A percentile compares a stretch with the other conserved stretches of the same genome.
Evolutionary conservation across 805 yeast genomes (phyloP).

Genomic region (Grigorovia transvaalensis): DNA sequence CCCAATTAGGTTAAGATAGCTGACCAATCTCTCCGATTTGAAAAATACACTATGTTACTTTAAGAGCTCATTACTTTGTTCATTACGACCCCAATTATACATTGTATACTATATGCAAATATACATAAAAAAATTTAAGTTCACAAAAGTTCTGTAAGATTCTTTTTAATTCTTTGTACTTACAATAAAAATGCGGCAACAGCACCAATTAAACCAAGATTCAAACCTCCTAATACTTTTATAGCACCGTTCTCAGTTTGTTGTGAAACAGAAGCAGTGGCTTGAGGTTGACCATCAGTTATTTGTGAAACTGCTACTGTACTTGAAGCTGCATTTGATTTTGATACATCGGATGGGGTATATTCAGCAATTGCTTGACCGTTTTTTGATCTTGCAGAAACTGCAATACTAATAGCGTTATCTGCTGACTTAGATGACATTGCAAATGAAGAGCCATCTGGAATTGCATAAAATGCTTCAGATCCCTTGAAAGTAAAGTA

Average conservation of each 20-base stretch:
- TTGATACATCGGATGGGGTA: conserved; percentile 6
- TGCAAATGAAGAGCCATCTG: conserved; percentile 15
- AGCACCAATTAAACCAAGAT: conserved; percentile 6
- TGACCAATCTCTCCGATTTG: no score
- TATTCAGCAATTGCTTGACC: conserved; percentile 7
- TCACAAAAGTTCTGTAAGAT: no score
- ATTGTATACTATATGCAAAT: no score
- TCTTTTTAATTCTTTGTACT: no score
- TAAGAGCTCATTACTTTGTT: no score
- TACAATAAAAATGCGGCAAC: conserved; percentile 1
- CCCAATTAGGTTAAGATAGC: no score
- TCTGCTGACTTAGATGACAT: conserved; percentile 18
- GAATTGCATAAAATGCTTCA: conserved; percentile 33
- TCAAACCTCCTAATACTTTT: conserved; percentile 26
- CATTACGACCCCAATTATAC: no score
- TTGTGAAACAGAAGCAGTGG: conserved; percentile 4
- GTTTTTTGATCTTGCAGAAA: conserved; percentile 8
- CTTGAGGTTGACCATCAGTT: conserved; percentile 15
- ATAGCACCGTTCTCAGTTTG: neutral
- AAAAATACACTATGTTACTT: no score
- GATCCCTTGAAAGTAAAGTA: conserved; percentile 5
- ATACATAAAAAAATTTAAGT: no score
- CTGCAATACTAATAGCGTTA: conserved; percentile 12
- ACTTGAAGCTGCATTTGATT: conserved; percentile 17
- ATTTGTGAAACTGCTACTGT: conserved; percentile 18